These are phyloP conservation scores for Neopestalotiopsis sp. DNA, from an alignment of 2,329 filamentous ascomycete species.

Conservation along the genomic window DNA sequence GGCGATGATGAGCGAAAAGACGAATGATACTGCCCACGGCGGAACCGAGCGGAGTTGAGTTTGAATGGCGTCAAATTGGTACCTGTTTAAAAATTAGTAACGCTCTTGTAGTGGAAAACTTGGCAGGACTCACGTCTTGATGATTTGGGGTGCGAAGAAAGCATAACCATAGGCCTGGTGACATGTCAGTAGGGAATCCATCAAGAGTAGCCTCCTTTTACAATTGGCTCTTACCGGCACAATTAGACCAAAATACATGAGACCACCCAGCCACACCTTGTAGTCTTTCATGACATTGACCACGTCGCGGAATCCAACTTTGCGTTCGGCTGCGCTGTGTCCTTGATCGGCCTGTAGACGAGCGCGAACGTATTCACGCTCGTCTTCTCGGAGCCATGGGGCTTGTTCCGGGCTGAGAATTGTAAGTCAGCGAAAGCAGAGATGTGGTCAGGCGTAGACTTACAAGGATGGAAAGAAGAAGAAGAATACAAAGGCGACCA, in stretches of 20 bases:
- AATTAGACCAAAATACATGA: constrained; percentile 84
- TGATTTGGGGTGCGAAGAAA: constrained; percentile 77
- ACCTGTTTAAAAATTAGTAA: not conserved
- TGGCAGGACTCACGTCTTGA: constrained; percentile 54
- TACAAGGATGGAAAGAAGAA: constrained; percentile 75
- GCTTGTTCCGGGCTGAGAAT: constrained; percentile 65
- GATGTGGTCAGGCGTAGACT: constrained; percentile 20
- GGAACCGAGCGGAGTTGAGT: constrained; percentile 65
- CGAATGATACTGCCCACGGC: constrained; percentile 74
- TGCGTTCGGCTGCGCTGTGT: constrained; percentile 66
- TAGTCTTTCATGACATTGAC: constrained; percentile 72
- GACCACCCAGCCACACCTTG: constrained; percentile 74
- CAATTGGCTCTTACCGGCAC: constrained; percentile 53
- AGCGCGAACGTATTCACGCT: constrained; percentile 69
- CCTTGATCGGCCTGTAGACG: constrained; percentile 75
- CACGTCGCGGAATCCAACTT: constrained; percentile 64
- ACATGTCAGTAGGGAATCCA: not conserved
- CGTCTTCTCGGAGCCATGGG: constrained; percentile 75
- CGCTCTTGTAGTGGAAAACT: not conserved
- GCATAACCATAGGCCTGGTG: constrained; percentile 72
- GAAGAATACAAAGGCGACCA: constrained; percentile 59
- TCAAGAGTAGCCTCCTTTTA: not conserved
- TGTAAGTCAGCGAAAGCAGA: not conserved
- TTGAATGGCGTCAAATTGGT: constrained; percentile 64
- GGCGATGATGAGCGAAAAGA: constrained; percentile 77